Percentiles rank a stretch among this genome's conserved stretches.
Conservation (phyloP, 2,329 filamentous ascomycete species). For the Nothopassalora personata region DNA sequence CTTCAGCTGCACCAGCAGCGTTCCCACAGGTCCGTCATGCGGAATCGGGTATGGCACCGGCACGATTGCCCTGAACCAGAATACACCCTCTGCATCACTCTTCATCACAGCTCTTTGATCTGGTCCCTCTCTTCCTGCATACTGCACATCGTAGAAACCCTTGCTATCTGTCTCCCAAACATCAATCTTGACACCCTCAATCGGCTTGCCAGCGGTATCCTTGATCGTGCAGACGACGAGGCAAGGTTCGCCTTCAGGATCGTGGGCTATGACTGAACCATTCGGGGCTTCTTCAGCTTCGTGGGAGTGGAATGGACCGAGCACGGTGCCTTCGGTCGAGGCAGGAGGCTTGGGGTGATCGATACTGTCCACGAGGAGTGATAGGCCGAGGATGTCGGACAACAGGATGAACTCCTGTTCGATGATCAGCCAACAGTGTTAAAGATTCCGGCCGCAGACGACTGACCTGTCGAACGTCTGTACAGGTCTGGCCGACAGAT, state of each 20-base stretch:
- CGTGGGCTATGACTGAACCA: constrained; percentile 61
- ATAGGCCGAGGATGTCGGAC: constrained; percentile 72
- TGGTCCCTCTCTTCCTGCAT: constrained; percentile 56
- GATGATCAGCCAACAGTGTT: background rate
- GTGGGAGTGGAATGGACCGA: constrained; percentile 79
- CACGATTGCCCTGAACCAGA: constrained; percentile 81
- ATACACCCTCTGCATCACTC: constrained; percentile 65
- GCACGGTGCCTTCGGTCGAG: constrained; percentile 71
- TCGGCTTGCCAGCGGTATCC: constrained; percentile 58
- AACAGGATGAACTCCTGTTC: constrained; percentile 64
- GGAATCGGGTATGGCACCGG: constrained; percentile 84
- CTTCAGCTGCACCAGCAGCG: constrained; percentile 59
- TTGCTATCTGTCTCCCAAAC: constrained; percentile 80
- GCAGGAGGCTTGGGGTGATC: constrained; percentile 71
- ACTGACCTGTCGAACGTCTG: constrained; percentile 64
- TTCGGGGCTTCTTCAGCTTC: constrained; percentile 57
- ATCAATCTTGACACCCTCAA: constrained; percentile 65
- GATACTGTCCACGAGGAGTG: constrained; percentile 74
- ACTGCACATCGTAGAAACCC: constrained; percentile 80
- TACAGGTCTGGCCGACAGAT: constrained; percentile 66
- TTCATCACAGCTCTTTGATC: constrained; percentile 68
- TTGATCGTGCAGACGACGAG: constrained; percentile 68
- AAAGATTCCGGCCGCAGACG: background rate
- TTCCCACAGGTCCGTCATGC: constrained; percentile 75
- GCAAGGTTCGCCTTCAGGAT: constrained; percentile 63